These are phyloP conservation scores for Citrullus colocynthis DNA, from an alignment of 306 rosid species.

Conservation along the genomic window DNA sequence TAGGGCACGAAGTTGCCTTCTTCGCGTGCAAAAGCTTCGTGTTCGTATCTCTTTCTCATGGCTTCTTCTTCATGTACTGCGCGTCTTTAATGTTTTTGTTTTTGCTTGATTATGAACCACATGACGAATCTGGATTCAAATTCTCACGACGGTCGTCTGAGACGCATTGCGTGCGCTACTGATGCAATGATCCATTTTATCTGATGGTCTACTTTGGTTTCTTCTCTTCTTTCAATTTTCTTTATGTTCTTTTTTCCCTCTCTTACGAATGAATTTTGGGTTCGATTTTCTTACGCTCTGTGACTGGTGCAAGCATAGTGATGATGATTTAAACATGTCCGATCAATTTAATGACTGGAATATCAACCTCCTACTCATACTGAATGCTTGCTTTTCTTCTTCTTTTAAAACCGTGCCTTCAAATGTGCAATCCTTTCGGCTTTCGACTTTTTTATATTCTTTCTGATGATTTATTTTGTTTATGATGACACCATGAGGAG, in stretches of 20 bases:
- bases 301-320: slow-evolving; percentile 8
- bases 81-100: accelerated
- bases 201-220: slow-evolving; percentile 16
- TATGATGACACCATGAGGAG: slow-evolving; percentile 16
- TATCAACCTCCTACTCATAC: slow-evolving; percentile 29
- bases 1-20: neutral
- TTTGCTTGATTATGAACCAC: neutral
- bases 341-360: slow-evolving; percentile 21
- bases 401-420: neutral
- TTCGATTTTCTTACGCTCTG: neutral
- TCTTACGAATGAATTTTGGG: neutral
- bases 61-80: too few species aligned
- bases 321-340: slow-evolving; percentile 10
- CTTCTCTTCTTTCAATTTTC: too few species aligned
- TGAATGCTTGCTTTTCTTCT: slow-evolving; percentile 12
- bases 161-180: slow-evolving; percentile 20
- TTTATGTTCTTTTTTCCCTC: neutral
- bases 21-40: neutral
- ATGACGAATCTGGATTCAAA: slow-evolving; percentile 38
- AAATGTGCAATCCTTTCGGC: too few species aligned
- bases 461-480: neutral
- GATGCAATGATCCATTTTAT: slow-evolving; percentile 28
- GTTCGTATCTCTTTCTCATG: neutral
- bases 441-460: neutral
- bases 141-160: slow-evolving; percentile 63